Percentiles rank a stretch among this genome's conserved stretches.
phyloP scores from a whole-genome alignment of 192 early-diverging fungal genomes.

The Rhizoclosmatium globosum region DNA sequence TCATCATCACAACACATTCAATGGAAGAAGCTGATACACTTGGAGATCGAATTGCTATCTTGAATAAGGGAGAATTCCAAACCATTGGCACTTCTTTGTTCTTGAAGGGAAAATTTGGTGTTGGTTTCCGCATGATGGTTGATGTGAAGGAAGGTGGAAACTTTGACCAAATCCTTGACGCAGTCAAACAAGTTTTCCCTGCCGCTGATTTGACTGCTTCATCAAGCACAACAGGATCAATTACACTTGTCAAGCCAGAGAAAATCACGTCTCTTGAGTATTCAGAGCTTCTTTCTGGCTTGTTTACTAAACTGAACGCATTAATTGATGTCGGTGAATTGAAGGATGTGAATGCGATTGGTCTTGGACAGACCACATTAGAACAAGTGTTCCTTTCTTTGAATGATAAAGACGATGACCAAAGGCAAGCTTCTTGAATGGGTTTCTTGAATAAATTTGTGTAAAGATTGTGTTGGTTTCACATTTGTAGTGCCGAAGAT shows the following conservation, averaged over 20 bases:
- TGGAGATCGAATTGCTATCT: conserved; percentile 56
- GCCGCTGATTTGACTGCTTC: too few species aligned
- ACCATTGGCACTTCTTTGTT: conserved; percentile 60
- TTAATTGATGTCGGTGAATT: background rate
- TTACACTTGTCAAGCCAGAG: conserved; percentile 34
- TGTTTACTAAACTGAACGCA: background rate
- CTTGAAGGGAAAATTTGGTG: conserved; percentile 62
- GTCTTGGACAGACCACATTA: conserved; percentile 48
- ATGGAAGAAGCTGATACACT: conserved; percentile 83
- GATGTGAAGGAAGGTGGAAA: background rate
- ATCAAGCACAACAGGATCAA: conserved; percentile 53
- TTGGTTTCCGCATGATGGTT: background rate
- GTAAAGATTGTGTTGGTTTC: too few species aligned
- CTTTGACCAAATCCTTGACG: conserved; percentile 37
- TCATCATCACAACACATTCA: conserved; percentile 65
- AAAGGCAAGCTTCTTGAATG: too few species aligned
- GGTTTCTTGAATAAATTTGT: too few species aligned
- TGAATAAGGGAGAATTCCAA: conserved; percentile 55
- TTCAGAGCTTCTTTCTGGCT: background rate
- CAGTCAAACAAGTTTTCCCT: conserved; percentile 51
- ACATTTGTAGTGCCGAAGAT: too few species aligned
- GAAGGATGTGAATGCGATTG: background rate
- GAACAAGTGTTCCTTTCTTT: conserved; percentile 67
- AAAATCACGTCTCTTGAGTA: background rate
- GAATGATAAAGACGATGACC: background rate